Evolutionary conservation across 2,329 filamentous ascomycete genomes (phyloP), one percentile per base, ranked within the genome.

Genomic region (Colletotrichum simmondsii): DNA sequence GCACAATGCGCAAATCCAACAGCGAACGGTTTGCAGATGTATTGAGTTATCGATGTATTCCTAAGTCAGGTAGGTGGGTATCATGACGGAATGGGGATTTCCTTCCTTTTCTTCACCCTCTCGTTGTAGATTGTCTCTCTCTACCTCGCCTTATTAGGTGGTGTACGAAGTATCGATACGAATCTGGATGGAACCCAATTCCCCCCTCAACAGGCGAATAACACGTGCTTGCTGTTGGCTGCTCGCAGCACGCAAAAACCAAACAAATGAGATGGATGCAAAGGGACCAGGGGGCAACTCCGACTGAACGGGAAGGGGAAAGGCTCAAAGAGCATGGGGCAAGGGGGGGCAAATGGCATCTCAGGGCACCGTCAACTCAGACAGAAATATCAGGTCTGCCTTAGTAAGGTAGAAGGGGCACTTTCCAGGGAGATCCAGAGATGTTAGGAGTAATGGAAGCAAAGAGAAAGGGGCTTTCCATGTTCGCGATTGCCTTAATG

Each of bases 61-160:
- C 37, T 12, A 12, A 35, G 11, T 42, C 16, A 42, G 37, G 35
- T 60, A 32, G 68, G 68, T 71, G 14, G 69, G 69, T 57, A 68
- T 52, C 49, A 61, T 60, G 57, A 70, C 68, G 62, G 61, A 59
- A 63, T 63, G 46, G 30, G 58, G 14, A 5, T 58, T 52, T 70
- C 22, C 28, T n/a, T 37, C 30, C 10, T 35, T 37, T 49, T 11
- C 52, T 30, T 14, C n/a, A 11, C 7, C 26, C 37, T 14, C 5
- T 30, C 22, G 12, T 16, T 19, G 42, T 14, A 16, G 28, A 6
- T 26, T 37, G 49, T 49, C 7, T 57, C 12, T 46, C 24, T 22
- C 60, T 53, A 37, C 42, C 42, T 49, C 42, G 26, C 26, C 32
- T 53, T 2, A n/a, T 22, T 14, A 28, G 37, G 14, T 68, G 5